A percentile compares a stretch with the other conserved stretches of the same genome.
Evolutionary conservation across 495 filamentous ascomycete genomes (phyloP).

Genomic region (Letharia columbiana): DNA sequence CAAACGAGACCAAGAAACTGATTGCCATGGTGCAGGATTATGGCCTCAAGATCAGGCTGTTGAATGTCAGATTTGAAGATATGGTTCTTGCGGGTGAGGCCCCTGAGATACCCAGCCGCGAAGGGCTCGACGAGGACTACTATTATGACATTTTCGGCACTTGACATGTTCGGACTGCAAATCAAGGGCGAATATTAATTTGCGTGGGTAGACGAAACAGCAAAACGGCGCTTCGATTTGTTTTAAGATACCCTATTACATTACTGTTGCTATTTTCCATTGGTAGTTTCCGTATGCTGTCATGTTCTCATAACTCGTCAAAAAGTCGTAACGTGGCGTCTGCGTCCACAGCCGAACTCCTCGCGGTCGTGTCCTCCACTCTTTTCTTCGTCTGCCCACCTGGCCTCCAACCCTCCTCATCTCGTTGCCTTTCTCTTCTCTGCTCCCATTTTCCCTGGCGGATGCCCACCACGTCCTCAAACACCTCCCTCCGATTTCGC

Average conservation of each 20-base stretch:
- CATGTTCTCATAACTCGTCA: conserved; percentile 16
- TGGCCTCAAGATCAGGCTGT: conserved; percentile 81
- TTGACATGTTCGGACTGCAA: neutral
- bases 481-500: neutral
- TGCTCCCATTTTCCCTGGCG: neutral
- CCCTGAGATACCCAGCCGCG: conserved; percentile 39
- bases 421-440: neutral
- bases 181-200: neutral
- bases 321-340: conserved; percentile 20
- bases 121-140: conserved; percentile 47
- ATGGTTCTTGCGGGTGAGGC: conserved; percentile 40
- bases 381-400: neutral
- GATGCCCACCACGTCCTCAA: neutral
- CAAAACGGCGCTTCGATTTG: neutral
- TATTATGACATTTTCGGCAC: conserved; percentile 49
- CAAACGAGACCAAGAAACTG: conserved; percentile 85
- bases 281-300: neutral
- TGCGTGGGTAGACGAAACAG: neutral
- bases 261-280: neutral
- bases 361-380: neutral
- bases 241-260: conserved; percentile 14
- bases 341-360: conserved; percentile 9
- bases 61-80: conserved; percentile 87
- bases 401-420: neutral
- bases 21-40: conserved; percentile 79